Evolutionary conservation across 2,329 filamentous ascomycete genomes (phyloP), one percentile per base, ranked within the genome.

Genomic region (Penicillium sp.): DNA sequence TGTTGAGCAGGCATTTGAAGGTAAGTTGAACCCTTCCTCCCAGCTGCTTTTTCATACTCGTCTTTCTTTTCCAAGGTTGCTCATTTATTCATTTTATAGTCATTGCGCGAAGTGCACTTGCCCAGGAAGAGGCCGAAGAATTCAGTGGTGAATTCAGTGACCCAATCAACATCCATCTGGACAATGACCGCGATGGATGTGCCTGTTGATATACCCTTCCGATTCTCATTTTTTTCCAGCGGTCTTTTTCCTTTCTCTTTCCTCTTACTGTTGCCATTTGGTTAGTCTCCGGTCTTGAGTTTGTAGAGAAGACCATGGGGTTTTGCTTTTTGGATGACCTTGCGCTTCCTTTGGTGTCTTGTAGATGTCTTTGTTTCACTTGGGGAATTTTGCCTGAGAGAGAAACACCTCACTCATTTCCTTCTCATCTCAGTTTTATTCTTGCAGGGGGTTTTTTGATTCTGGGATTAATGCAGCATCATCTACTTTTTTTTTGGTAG

Each of bases 101-200:
- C 44, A 99, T 99, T 73, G 94, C 94, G 63, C 87, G 92, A 70
- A 96, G 97, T 70, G 94, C 94, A 16, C 83, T 99, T 41, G 90
- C 90, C 16, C 94, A 99, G 76, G 94, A 99, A 78, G 94, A 97
- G 76, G 93, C 92, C 1, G 93, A 97, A 72, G 94, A 99, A 75
- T 99, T 95, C 77, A 95, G 89, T 73, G 91, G 91, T 57, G 94
- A 97, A 74, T 99, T 96, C 79, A 91, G 91, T 68, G 94, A 97
- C 72, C 93, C 93, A 47, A 97, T 99, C 77, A 96, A 96, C 74
- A 97, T 99, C 74, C 91, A 96, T 76, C 89, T 97, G 65, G 92
- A 96, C 76, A 91, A 91, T 74, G 90, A 95, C 67, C 86, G 90
- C 67, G 91, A 96, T 69, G 91, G 92, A 53, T 99, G 94, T 76